phyloP scores from a whole-genome alignment of 2,329 filamentous ascomycete genomes.

The Penicillium sclerotiorum region DNA sequence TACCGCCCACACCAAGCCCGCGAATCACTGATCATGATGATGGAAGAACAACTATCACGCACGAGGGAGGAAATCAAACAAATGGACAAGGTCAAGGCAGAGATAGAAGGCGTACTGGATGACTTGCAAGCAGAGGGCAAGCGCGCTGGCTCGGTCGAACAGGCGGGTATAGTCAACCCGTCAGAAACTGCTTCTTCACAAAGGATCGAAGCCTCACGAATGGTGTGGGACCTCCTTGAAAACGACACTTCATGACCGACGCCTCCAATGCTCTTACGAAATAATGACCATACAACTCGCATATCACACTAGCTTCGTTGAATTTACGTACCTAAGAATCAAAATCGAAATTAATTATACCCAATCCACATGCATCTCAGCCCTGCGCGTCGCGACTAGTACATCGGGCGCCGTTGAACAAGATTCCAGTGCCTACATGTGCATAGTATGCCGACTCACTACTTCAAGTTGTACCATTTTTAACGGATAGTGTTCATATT shows the following conservation, averaged over 20 bases:
- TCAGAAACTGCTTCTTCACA: slow-evolving; percentile 13
- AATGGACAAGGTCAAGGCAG: slow-evolving; percentile 72
- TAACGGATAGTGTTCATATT: too few species aligned
- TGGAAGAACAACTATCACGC: slow-evolving; percentile 79
- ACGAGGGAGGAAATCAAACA: slow-evolving; percentile 76
- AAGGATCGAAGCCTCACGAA: slow-evolving; percentile 30
- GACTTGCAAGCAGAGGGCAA: slow-evolving; percentile 36
- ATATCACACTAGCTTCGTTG: too few species aligned
- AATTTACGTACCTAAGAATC: too few species aligned
- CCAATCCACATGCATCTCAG: too few species aligned
- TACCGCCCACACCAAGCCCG: slow-evolving; percentile 91
- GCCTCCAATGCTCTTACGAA: too few species aligned
- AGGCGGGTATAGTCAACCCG: slow-evolving; percentile 6
- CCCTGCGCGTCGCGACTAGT: too few species aligned
- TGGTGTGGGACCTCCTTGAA: slow-evolving; percentile 45
- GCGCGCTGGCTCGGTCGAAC: slow-evolving; percentile 18
- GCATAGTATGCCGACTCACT: too few species aligned
- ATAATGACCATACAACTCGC: too few species aligned
- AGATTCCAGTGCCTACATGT: too few species aligned
- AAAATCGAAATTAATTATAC: too few species aligned
- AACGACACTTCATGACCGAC: slow-evolving; percentile 32
- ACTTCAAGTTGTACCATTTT: too few species aligned
- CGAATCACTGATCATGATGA: slow-evolving; percentile 81
- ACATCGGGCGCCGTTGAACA: too few species aligned
- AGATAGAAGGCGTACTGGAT: slow-evolving; percentile 55